Percentiles rank a stretch among this genome's conserved stretches.
These are phyloP conservation scores for Parasitella parasitica DNA, from an alignment of 371 early-diverging fungal species.

Conservation along the genomic window DNA sequence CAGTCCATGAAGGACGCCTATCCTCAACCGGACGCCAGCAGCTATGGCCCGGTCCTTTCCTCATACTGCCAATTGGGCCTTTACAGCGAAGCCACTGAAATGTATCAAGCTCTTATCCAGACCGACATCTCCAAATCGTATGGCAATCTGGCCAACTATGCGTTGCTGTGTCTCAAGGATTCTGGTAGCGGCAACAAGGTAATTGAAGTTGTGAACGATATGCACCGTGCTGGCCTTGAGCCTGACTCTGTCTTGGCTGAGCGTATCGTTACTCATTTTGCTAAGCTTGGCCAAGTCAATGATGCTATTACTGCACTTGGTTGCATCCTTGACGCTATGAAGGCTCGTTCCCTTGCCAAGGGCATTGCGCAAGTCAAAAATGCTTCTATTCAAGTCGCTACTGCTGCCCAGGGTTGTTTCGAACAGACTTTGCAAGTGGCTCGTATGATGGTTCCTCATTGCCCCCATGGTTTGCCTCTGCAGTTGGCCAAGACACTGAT, in stretches of 20 bases:
- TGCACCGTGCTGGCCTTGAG: slow-evolving; percentile 37
- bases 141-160: slow-evolving; percentile 50
- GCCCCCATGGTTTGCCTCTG: slow-evolving; percentile 17
- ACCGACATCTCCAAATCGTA: slow-evolving; percentile 48
- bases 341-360: slow-evolving; percentile 25
- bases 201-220: slow-evolving; percentile 30
- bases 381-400: slow-evolving; percentile 11
- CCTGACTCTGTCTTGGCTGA: slow-evolving; percentile 41
- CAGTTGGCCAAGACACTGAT: slow-evolving; percentile 17
- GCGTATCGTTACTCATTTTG: slow-evolving; percentile 31
- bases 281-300: slow-evolving; percentile 5
- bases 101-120: slow-evolving; percentile 33
- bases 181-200: slow-evolving; percentile 4
- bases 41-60: slow-evolving; percentile 50
- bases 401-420: slow-evolving; percentile 7
- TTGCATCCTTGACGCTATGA: slow-evolving; percentile 26
- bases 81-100: slow-evolving; percentile 26
- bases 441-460: slow-evolving; percentile 14
- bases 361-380: slow-evolving; percentile 24
- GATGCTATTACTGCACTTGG: slow-evolving; percentile 27
- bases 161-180: slow-evolving; percentile 36
- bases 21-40: slow-evolving; percentile 46
- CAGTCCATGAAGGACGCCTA: slow-evolving; percentile 16
- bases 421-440: slow-evolving; percentile 15
- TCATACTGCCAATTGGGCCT: slow-evolving; percentile 33